Evolutionary conservation across 2,329 filamentous ascomycete genomes (phyloP), one percentile per base, ranked within the genome.

Genomic region (Stemphylium vesicarium): DNA sequence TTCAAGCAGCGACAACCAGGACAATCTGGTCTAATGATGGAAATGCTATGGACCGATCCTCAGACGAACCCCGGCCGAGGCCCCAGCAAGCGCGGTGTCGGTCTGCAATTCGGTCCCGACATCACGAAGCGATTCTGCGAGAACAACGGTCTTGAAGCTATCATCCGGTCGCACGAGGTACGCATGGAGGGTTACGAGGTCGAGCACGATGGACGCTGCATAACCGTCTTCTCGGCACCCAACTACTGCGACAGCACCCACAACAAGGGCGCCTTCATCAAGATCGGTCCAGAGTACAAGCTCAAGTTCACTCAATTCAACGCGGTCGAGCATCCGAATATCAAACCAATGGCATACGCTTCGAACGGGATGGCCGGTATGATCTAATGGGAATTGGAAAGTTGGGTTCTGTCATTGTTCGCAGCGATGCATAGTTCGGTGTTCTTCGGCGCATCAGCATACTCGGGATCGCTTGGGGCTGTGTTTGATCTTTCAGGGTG

Each of bases 171-270:
- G 71, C 95, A 99, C 79, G 95, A 99, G 77, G 95, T 99, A 24
- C 88, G 95, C 68, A 99, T 99, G 95, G 93, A 95, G 57, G 95
- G 95, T n/a, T 99, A 98, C 72, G 94, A 99, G 75, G 90, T 96
- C 64, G 94, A 99, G 81, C 95, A 99, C 75, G 90, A 95, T 68
- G 95, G 94, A 62, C 88, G 87, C 67, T 99, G 95, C 75, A 97
- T 99, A 68, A 99, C 95, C 87, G 95, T 99, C 66, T 99, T 99
- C 82, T 98, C 94, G 36, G 95, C 95, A 22, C 95, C 95, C 35
- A 96, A 88, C 77, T 99, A 99, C 77, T 99, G 95, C 78, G 95
- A 99, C 75, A 92, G 92, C 68, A 98, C 95, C 0, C 94, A 96
- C 80, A 99, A 99, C 80, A 95, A 93, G 80, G 95, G 95, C 62